Percentiles rank a stretch among this genome's conserved stretches.
These are phyloP conservation scores for Paratinospora sagittata DNA, from an alignment of 164 flowering plant genomes.

Conservation along the genomic window DNA sequence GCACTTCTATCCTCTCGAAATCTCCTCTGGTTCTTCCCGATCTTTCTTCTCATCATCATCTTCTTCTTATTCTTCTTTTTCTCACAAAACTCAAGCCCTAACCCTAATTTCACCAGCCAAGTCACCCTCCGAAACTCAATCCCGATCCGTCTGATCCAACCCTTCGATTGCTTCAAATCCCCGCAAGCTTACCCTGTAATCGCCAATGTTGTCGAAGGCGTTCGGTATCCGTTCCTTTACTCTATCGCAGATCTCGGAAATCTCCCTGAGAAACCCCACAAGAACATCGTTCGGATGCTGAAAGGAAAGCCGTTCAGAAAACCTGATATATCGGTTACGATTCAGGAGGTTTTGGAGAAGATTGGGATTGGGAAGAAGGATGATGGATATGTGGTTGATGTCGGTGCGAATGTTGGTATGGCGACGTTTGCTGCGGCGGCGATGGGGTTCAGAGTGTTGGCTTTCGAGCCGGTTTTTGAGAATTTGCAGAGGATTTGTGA, in stretches of 20 bases:
- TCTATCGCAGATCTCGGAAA: conserved; percentile 88
- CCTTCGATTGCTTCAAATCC: conserved; percentile 63
- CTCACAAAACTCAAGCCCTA: conserved; percentile 22
- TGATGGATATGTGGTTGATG: conserved; percentile 68
- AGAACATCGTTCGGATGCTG: no score
- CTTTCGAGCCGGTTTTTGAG: conserved; percentile 95
- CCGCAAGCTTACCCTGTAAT: conserved; percentile 82
- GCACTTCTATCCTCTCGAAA: conserved; percentile 35
- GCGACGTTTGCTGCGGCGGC: conserved; percentile 92
- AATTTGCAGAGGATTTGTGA: conserved; percentile 97
- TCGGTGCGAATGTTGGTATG: conserved; percentile 98
- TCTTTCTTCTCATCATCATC: conserved; percentile 50
- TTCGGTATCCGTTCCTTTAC: conserved; percentile 66
- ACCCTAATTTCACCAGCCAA: conserved; percentile 9
- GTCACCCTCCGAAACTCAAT: conserved; percentile 15
- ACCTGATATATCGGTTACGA: no score
- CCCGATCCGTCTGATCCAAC: conserved; percentile 30
- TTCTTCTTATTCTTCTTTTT: conserved; percentile 29
- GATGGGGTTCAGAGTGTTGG: conserved; percentile 84
- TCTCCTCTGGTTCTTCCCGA: conserved; percentile 42
- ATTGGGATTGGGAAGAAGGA: conserved; percentile 29
- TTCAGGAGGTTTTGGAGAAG: no score
- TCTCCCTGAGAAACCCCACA: no score
- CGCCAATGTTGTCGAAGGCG: conserved; percentile 83
- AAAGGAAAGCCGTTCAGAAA: no score